Base-by-base conservation (phyloP, 306 rosid genomes). In the Castanospermum australe region DNA sequence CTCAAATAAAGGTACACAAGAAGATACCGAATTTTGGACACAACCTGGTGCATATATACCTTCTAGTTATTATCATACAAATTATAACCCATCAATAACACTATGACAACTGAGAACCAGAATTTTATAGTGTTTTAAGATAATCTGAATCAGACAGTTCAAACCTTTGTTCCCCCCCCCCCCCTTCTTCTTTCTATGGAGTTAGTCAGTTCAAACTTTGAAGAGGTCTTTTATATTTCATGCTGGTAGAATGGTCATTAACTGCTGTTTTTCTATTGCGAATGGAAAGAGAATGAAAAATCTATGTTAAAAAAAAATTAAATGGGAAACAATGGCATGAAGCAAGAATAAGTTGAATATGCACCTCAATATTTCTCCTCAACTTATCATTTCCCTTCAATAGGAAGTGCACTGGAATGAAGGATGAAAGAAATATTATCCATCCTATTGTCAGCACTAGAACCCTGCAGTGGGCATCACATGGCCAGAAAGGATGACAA, bases 401-500 rank as follows among this genome's bases (percentile, higher is more conserved):
- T 28, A 95, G 82, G 12, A 81, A 63, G 86, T 91, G 94, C 83
- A 91, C 99, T 0, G 97, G 93, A 79, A 91, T 89, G 88, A 90
- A 95, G 33, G 92, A 75, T 1, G 94, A 92, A 76, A 95, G 98
- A 90, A 95, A 92, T 67, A 95, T 88, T 74, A 95, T 90, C 98
- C 99, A 95, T 79, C 98, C 98, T 28, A 92, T 68, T 8, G 99
- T 86, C 90, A 95, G 86, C 66, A 86, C 91, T 18, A 92, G 50
- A 82, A 87, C 96, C 96, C 99, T 95, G 97, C 85, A 91, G 8
- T 62, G 62, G 6, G n/a, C 39, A 78, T 76, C 48, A 81, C 20
- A 79, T 74, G 24, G n/a, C 79, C 52, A 42, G 72, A 44, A 77
- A 38, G 24, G 33, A 17, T 60, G 56, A 69, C 51, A 69, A 39